Base-by-base conservation (phyloP, 768 basidiomycete genomes). In the Candolleomyces efflorescens region DNA sequence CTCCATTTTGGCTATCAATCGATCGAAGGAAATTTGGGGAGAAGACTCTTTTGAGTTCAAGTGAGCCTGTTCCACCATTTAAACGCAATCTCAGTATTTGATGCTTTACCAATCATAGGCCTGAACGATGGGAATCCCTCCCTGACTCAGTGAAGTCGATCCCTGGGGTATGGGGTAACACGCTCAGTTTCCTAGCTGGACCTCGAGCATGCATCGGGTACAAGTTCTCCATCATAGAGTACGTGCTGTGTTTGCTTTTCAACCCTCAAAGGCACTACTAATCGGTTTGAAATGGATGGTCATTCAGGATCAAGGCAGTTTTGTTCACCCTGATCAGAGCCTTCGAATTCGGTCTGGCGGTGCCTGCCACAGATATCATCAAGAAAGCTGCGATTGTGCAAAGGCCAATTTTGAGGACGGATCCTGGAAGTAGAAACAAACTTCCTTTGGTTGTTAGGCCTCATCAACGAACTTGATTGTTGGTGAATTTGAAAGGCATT, bases 181-280 rank as follows among this genome's bases (percentile, higher is more conserved):
- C 79, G 47, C 60, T 84, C 24, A 74, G 79, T 0, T 87, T 87
- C 72, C 56, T 82, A 1, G 81, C 79, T 36, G 85, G 85, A 5
- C 79, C 81, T 15, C 75, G 75, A 15, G 74, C 81, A 0, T 86
- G 84, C 60, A 84, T 85, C 41, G 83, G 83, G 0, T 84, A 78
- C 63, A 76, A 79, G 3, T 86, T 85, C 64, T 70, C 84, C 6
- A 63, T 85, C 17, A 65, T 76, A 22, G 81, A 82, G 80, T 81
- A 12, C 17, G 52, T 41, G 79, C 73, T 7, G 15, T n/a, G n/a
- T n/a, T 17, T 9, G 22, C 44, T 26, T n/a, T 20, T 38, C 17
- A 13, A n/a, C n/a, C n/a, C n/a, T n/a, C n/a, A n/a, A n/a, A n/a
- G n/a, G n/a, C n/a, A n/a, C n/a, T n/a, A n/a, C n/a, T n/a, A n/a